These are phyloP conservation scores for Trypanosoma scelopori DNA, from an alignment of 208 protist species.

Conservation along the genomic window DNA sequence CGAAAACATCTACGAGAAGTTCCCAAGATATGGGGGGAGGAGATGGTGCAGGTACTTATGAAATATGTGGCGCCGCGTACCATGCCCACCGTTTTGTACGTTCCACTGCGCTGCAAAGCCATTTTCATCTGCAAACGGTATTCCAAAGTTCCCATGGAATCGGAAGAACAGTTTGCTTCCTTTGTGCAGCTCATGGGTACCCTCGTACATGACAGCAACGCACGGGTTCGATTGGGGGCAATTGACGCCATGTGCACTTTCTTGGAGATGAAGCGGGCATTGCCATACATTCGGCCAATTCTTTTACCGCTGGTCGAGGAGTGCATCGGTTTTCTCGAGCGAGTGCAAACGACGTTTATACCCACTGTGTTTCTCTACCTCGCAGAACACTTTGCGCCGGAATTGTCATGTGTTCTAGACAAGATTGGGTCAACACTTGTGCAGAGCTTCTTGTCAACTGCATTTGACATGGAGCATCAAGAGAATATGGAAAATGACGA, in stretches of 20 bases:
- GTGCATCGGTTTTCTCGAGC: conserved; percentile 76
- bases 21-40: conserved; percentile 61
- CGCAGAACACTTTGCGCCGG: conserved; percentile 81
- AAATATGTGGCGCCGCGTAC: conserved; percentile 75
- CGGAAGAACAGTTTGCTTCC: conserved; percentile 66
- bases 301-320: conserved; percentile 83
- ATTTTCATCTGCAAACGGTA: conserved; percentile 83
- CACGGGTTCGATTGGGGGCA: conserved; percentile 70
- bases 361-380: conserved; percentile 81
- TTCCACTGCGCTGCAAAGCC: conserved; percentile 80
- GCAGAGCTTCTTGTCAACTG: conserved; percentile 75
- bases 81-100: conserved; percentile 38
- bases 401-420: conserved; percentile 73
- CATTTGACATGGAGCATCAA: conserved; percentile 67
- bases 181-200: conserved; percentile 76
- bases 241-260: conserved; percentile 88
- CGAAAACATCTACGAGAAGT: conserved; percentile 75
- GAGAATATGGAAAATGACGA: conserved; percentile 36
- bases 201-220: conserved; percentile 65
- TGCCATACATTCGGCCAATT: conserved; percentile 58
- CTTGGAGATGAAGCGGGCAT: conserved; percentile 76
- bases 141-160: conserved; percentile 75
- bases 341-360: conserved; percentile 86
- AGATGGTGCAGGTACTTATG: conserved; percentile 83
- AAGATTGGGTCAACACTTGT: conserved; percentile 71